phyloP scores from a whole-genome alignment of 1,284 basidiomycete genomes.

The Boletus hoseneyae region DNA sequence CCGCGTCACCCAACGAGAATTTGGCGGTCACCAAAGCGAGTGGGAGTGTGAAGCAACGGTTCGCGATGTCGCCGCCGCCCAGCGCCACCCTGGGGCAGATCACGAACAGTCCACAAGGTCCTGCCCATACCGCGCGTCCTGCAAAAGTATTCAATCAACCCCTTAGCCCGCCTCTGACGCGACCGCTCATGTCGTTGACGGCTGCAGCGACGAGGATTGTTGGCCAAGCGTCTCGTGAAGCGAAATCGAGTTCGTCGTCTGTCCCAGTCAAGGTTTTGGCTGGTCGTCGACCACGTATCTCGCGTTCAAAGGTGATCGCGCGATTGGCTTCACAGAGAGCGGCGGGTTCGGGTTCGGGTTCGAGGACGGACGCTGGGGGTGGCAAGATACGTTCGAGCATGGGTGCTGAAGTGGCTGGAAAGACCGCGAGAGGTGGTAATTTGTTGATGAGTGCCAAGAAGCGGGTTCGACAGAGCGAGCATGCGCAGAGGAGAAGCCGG shows the following conservation, averaged over 20 bases:
- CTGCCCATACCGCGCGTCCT: slow-evolving; percentile 17
- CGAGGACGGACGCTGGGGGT: not conserved
- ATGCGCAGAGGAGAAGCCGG: slow-evolving; percentile 47
- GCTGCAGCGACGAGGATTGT: slow-evolving; percentile 31
- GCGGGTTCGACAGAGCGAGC: slow-evolving; percentile 66
- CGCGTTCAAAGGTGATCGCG: slow-evolving; percentile 73
- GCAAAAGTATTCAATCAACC: slow-evolving; percentile 55
- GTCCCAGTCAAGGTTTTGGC: slow-evolving; percentile 39
- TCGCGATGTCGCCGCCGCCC: slow-evolving; percentile 17
- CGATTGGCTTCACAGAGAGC: slow-evolving; percentile 68
- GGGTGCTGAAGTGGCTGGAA: slow-evolving; percentile 44
- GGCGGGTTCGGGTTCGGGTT: slow-evolving; percentile 29
- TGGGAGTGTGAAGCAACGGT: slow-evolving; percentile 19
- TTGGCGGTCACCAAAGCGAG: slow-evolving; percentile 9
- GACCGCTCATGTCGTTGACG: slow-evolving; percentile 29
- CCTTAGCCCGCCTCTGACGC: slow-evolving; percentile 36
- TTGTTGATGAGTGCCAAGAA: slow-evolving; percentile 61
- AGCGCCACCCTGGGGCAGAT: slow-evolving; percentile 37
- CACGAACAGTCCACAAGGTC: slow-evolving; percentile 40
- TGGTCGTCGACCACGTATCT: slow-evolving; percentile 68
- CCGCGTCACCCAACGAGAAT: slow-evolving; percentile 15
- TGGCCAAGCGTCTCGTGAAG: not conserved
- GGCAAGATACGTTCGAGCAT: slow-evolving; percentile 54
- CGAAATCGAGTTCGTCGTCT: slow-evolving; percentile 7
- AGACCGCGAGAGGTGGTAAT: slow-evolving; percentile 38